phyloP scores from a whole-genome alignment of 2,329 filamentous ascomycete species.

The Simplicillium sp. region DNA sequence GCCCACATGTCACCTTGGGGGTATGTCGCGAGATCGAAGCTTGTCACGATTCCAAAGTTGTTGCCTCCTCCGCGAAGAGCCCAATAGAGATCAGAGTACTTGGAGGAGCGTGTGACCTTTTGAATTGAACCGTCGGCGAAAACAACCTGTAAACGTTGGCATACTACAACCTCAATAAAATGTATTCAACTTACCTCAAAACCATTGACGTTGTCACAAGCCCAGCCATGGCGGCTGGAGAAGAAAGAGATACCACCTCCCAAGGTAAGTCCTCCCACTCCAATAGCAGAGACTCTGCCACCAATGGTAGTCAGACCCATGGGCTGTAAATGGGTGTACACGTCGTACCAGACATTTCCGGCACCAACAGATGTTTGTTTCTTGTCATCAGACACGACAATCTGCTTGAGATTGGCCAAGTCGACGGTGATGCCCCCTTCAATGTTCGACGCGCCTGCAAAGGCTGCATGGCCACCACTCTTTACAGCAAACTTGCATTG shows the following conservation, averaged over 20 bases:
- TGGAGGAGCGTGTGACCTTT: slow-evolving; percentile 26
- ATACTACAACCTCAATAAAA: too few species aligned
- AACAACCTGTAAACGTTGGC: slow-evolving; percentile 22
- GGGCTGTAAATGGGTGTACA: slow-evolving; percentile 10
- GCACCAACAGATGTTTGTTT: slow-evolving; percentile 9
- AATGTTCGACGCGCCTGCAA: slow-evolving; percentile 17
- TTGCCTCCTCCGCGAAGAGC: slow-evolving; percentile 46
- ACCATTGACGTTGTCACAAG: slow-evolving; percentile 12
- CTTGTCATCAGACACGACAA: slow-evolving; percentile 10
- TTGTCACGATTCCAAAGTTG: slow-evolving; percentile 46
- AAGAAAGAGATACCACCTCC: slow-evolving; percentile 16
- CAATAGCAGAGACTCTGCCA: slow-evolving; percentile 12
- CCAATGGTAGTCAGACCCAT: slow-evolving; percentile 12
- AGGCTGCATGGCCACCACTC: slow-evolving; percentile 21
- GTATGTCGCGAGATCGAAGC: slow-evolving; percentile 32
- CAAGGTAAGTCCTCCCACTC: slow-evolving; percentile 14
- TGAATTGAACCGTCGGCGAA: slow-evolving; percentile 32
- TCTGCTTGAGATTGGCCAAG: slow-evolving; percentile 12
- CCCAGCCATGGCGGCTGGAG: slow-evolving; percentile 12
- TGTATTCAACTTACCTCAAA: background rate
- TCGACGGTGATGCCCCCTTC: slow-evolving; percentile 18
- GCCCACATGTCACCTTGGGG: slow-evolving; percentile 27
- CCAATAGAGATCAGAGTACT: slow-evolving; percentile 44
- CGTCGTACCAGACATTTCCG: slow-evolving; percentile 12
- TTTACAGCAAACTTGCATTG: slow-evolving; percentile 21